Base-by-base conservation (phyloP, 1,284 basidiomycete species). In the Cryptococcus sp. region DNA sequence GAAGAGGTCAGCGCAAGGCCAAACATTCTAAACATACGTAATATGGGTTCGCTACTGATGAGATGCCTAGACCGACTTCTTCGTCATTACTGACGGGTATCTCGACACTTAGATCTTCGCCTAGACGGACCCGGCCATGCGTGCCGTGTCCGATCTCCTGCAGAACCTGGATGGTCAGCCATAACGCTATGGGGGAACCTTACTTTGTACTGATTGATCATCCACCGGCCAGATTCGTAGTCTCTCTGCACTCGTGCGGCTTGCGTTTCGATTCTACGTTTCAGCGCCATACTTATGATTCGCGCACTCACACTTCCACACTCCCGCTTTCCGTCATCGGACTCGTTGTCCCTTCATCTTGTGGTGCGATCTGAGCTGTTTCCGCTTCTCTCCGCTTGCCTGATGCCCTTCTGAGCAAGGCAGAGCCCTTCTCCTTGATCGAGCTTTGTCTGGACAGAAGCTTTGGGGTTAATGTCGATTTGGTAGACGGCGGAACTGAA, bases 71-170 rank as follows among this genome's bases (percentile, higher is more conserved):
- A 5, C 54, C 65, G 13, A 55, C 57, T 42, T 60, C 59, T 17
- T 49, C 56, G 3, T 66, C 69, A 15, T 62, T 64, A 23, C 44
- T 56, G 10, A 54, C 42, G 6, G 65, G 53, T 60, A 73, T 71
- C 59, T 77, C 74, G 54, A 78, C 76, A 4, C 75, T 74, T 66
- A 85, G 79, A 74, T 88, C 86, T 71, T 82, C 82, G 50, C 88
- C 89, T 3, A 88, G 81, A 72, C 85, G 87, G 57, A 93, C 90
- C 69, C 87, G 85, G 44, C 90, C 90, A 73, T 93, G 90, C 71
- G 90, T 89, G 5, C 90, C 90, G 57, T 83, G 84, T 13, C 90
- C 90, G 22, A 93, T 86, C 70, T 83, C 84, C 54, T 83, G 65
- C 10, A 79, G 81, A 59, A 90, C 85, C 65, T 76, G 54, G 23